Conservation (phyloP, 805 yeast genomes). For the Tetrapisispora phaffii region DNA sequence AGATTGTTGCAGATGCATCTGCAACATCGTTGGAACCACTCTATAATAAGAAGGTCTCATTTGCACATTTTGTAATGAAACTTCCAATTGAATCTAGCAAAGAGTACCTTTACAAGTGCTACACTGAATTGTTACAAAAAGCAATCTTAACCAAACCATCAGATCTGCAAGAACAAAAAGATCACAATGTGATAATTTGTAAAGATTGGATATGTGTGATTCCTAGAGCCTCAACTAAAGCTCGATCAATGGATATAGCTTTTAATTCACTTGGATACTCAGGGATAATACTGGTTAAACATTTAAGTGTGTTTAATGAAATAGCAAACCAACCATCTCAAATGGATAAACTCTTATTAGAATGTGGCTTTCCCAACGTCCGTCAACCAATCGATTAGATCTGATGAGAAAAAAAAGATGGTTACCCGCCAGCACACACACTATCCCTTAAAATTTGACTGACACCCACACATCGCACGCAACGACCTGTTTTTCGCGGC, state of each 20-base stretch:
- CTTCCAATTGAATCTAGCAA: conserved; percentile 37
- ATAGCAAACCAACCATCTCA: conserved; percentile 37
- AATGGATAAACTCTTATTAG: conserved; percentile 44
- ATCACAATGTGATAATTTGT: conserved; percentile 77
- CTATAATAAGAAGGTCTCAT: conserved; percentile 51
- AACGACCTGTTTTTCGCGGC: background rate
- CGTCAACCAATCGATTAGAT: no score
- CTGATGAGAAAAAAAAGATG: no score
- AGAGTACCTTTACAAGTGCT: background rate
- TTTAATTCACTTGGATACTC: conserved; percentile 73
- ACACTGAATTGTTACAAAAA: conserved; percentile 49
- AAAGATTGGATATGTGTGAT: conserved; percentile 74
- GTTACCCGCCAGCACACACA: background rate
- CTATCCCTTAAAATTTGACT: no score
- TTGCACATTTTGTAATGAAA: conserved; percentile 76
- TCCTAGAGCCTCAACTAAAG: conserved; percentile 61
- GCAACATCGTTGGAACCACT: conserved; percentile 54
- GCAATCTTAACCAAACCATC: conserved; percentile 42
- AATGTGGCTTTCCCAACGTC: conserved; percentile 48
- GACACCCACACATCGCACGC: no score
- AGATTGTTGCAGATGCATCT: conserved; percentile 41
- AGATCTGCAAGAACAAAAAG: conserved; percentile 30
- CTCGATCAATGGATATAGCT: conserved; percentile 39
- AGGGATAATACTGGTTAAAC: conserved; percentile 71
- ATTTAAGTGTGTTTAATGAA: conserved; percentile 42